Percentiles rank a stretch among this genome's conserved stretches.
Conservation (phyloP, 371 early-diverging fungal genomes). For the Mortierella polycephala region DNA sequence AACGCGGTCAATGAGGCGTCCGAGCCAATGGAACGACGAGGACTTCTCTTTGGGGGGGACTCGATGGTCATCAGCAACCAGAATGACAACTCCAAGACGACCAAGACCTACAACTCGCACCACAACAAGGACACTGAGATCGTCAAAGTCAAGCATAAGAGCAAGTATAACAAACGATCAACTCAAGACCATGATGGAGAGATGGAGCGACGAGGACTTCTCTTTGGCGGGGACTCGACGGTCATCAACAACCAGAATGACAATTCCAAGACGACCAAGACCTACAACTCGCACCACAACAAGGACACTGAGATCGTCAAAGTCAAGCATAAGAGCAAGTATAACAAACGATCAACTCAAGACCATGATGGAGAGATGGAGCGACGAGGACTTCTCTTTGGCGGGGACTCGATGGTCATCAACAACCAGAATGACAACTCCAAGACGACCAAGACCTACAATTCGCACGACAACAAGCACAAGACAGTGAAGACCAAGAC, state of each 20-base stretch:
- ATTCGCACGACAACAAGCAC: slow-evolving; percentile 15
- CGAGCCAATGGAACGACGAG: slow-evolving; percentile 10
- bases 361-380: slow-evolving; percentile 6
- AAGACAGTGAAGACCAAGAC: slow-evolving; percentile 7
- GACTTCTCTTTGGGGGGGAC: slow-evolving; percentile 18
- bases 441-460: slow-evolving; percentile 13
- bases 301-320: slow-evolving; percentile 5
- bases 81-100: slow-evolving; percentile 29
- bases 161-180: neutral
- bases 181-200: slow-evolving; percentile 3
- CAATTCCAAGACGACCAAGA: slow-evolving; percentile 27
- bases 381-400: slow-evolving; percentile 11
- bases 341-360: neutral
- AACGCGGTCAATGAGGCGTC: neutral
- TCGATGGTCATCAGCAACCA: slow-evolving; percentile 20
- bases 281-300: slow-evolving; percentile 29
- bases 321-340: neutral
- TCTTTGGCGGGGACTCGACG: slow-evolving; percentile 11
- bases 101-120: slow-evolving; percentile 27
- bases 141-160: slow-evolving; percentile 2
- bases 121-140: slow-evolving; percentile 14
- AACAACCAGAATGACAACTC: slow-evolving; percentile 36
- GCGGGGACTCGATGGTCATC: slow-evolving; percentile 10
- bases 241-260: slow-evolving; percentile 31
- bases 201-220: slow-evolving; percentile 7